Conservation (phyloP, 2,329 filamentous ascomycete species). For the Acephala macrosclerotiorum region DNA sequence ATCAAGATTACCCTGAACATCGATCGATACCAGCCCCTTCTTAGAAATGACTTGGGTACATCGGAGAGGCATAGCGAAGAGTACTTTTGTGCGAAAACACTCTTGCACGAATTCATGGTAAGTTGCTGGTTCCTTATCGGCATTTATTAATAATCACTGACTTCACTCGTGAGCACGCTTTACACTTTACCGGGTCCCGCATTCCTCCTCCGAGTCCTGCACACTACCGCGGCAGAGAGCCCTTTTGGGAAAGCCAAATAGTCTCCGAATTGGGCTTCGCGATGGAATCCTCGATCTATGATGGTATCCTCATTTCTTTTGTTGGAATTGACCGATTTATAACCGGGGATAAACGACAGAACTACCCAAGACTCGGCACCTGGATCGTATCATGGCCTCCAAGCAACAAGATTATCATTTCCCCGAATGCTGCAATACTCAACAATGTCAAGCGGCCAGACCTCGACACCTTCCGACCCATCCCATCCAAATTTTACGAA, state of each 20-base stretch:
- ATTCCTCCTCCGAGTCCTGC: neutral
- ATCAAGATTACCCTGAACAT: neutral
- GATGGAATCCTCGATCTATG: neutral
- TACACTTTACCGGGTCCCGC: neutral
- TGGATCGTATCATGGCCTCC: neutral
- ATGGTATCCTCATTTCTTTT: neutral
- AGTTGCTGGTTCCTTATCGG: neutral
- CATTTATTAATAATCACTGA: neutral
- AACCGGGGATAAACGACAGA: neutral
- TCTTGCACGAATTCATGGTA: neutral
- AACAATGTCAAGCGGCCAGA: neutral
- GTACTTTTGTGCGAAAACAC: neutral
- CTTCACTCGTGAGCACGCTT: neutral
- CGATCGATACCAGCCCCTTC: neutral
- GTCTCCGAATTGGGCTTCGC: neutral
- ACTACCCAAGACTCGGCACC: neutral
- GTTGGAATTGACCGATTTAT: neutral
- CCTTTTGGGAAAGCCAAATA: neutral
- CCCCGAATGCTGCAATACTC: neutral
- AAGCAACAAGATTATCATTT: neutral
- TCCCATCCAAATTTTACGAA: conserved; percentile 5
- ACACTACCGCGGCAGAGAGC: neutral
- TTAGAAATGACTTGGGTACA: conserved; percentile 3
- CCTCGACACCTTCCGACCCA: neutral
- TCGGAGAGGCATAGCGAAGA: neutral